Evolutionary conservation across 2,329 filamentous ascomycete genomes (phyloP).

Genomic region (Aquanectria penicillioides): DNA sequence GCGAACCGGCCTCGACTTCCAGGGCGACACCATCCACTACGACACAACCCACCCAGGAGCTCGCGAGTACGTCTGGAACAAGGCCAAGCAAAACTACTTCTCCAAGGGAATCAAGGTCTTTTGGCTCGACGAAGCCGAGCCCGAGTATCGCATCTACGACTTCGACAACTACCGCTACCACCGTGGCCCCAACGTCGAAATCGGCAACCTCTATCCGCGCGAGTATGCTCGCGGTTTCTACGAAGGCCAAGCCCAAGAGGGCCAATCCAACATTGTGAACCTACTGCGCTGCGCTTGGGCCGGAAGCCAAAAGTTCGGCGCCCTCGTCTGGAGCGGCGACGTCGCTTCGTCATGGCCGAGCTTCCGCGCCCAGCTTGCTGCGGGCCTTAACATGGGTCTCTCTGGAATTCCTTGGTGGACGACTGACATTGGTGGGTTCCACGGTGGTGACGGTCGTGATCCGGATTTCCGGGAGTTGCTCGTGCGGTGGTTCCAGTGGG

Average conservation of each 20-base stretch:
- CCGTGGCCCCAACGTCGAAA: conserved; percentile 47
- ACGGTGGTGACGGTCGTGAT: conserved; percentile 69
- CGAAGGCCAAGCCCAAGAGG: conserved; percentile 64
- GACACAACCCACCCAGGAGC: conserved; percentile 72
- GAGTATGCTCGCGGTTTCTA: conserved; percentile 70
- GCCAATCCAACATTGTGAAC: conserved; percentile 68
- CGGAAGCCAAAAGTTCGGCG: conserved; percentile 69
- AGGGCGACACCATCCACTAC: conserved; percentile 68
- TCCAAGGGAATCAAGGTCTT: conserved; percentile 70
- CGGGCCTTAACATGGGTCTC: conserved; percentile 73
- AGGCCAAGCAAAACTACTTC: conserved; percentile 69
- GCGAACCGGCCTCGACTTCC: conserved; percentile 66
- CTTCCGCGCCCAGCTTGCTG: conserved; percentile 68
- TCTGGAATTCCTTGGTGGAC: conserved; percentile 76
- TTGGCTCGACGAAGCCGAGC: conserved; percentile 77
- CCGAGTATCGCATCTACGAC: conserved; percentile 72
- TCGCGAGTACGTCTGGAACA: conserved; percentile 68
- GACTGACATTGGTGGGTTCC: conserved; percentile 76
- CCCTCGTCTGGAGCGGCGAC: conserved; percentile 74
- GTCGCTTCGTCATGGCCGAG: conserved; percentile 72
- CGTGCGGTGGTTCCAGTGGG: conserved; percentile 77
- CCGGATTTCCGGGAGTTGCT: conserved; percentile 69
- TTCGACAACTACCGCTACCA: conserved; percentile 68
- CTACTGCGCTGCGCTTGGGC: conserved; percentile 61
- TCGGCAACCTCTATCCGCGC: conserved; percentile 70